Percentiles rank a stretch among this genome's conserved stretches.
These are phyloP conservation scores for Mycena capillaripes DNA, from an alignment of 768 basidiomycete species.

Conservation along the genomic window DNA sequence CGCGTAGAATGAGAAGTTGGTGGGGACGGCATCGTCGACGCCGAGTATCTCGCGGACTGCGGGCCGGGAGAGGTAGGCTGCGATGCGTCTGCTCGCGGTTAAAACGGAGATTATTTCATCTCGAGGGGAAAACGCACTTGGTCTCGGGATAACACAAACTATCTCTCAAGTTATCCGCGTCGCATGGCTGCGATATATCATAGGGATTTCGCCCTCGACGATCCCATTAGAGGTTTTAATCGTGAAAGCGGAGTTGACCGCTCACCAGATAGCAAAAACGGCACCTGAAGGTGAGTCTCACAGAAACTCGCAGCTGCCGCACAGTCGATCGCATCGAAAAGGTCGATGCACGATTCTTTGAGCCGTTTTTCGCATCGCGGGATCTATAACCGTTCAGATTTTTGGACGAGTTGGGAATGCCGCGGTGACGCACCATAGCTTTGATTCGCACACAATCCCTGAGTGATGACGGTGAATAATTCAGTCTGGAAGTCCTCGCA, in stretches of 20 bases:
- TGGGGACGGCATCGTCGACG: constrained; percentile 53
- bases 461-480: not conserved
- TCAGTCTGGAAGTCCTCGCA: constrained; percentile 12
- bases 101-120: not conserved
- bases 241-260: constrained; percentile 2
- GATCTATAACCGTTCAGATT: constrained; percentile 65
- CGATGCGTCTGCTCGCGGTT: constrained; percentile 55
- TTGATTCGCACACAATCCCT: constrained; percentile 61
- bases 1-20: constrained; percentile 60
- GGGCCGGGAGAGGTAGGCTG: constrained; percentile 63
- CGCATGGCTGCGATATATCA: constrained; percentile 65
- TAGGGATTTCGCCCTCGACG: constrained; percentile 62
- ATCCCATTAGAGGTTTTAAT: constrained; percentile 3
- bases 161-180: constrained; percentile 5
- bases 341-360: constrained; percentile 70
- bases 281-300: constrained; percentile 62
- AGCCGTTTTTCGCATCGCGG: constrained; percentile 76
- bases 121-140: constrained; percentile 15
- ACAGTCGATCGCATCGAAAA: constrained; percentile 77
- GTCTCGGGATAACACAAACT: constrained; percentile 35
- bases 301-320: constrained; percentile 79
- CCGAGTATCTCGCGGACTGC: constrained; percentile 63
- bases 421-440: too few species aligned
- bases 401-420: too few species aligned
- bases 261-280: constrained; percentile 61